Conservation (phyloP, 306 rosid species). For the Cicer judaicum region DNA sequence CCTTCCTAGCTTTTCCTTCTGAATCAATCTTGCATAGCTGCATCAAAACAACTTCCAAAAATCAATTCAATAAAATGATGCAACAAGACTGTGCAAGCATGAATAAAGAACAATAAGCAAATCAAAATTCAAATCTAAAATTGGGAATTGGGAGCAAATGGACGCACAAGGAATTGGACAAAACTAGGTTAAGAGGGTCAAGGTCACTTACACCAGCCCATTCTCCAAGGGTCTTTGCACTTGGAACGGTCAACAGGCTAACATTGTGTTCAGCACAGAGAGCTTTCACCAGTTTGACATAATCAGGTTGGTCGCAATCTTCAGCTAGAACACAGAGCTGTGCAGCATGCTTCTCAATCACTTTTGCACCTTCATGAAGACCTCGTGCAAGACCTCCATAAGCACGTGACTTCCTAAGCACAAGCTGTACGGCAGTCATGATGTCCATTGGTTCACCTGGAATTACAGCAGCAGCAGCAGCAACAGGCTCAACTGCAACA, state of each 20-base stretch:
- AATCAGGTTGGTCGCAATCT: constrained; percentile 34
- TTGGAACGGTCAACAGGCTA: constrained; percentile 28
- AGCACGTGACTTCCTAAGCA: constrained; percentile 16
- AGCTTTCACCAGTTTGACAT: constrained; percentile 26
- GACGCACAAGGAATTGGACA: not conserved
- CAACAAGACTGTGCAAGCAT: not conserved
- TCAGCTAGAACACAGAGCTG: constrained; percentile 31
- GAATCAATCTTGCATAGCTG: constrained; percentile 26
- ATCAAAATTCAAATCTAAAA: not conserved
- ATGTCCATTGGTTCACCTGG: constrained; percentile 34
- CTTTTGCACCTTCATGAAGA: constrained; percentile 28
- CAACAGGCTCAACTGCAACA: constrained; percentile 16
- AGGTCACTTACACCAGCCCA: constrained; percentile 31
- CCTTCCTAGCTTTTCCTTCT: constrained; percentile 28
- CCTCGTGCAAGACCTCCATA: constrained; percentile 29
- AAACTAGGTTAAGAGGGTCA: not conserved
- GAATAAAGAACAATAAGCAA: not conserved
- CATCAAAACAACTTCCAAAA: not conserved
- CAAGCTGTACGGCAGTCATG: constrained; percentile 25
- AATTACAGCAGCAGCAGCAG: not conserved
- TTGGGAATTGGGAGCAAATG: not conserved
- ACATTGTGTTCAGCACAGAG: constrained; percentile 26
- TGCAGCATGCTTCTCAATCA: constrained; percentile 22
- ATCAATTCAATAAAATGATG: not conserved
- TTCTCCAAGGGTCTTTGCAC: constrained; percentile 21